A percentile compares a stretch with the other conserved stretches of the same genome.
These are phyloP conservation scores for Trichoderma gracile DNA, from an alignment of 2,329 filamentous ascomycete genomes.

Conservation along the genomic window DNA sequence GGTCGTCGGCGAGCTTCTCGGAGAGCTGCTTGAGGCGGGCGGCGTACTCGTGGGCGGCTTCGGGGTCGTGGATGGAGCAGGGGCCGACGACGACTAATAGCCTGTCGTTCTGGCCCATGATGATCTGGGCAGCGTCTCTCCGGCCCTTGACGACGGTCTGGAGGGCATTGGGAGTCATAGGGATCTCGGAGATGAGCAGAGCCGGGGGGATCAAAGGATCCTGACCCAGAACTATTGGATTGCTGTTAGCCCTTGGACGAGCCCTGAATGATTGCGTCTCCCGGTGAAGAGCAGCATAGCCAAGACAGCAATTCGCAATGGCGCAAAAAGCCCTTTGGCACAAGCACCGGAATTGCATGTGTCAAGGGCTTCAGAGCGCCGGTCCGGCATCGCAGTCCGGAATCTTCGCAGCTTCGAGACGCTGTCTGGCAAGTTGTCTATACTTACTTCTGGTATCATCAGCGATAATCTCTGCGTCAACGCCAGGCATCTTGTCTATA, in stretches of 20 bases:
- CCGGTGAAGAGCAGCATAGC: neutral
- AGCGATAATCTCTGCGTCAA: constrained; percentile 45
- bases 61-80: constrained; percentile 96
- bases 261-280: neutral
- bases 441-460: constrained; percentile 49
- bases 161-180: constrained; percentile 63
- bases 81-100: constrained; percentile 93
- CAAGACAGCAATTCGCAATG: neutral
- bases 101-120: constrained; percentile 78
- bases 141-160: constrained; percentile 71
- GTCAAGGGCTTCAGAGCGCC: neutral
- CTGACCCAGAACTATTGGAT: constrained; percentile 77
- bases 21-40: constrained; percentile 73
- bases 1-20: constrained; percentile 76
- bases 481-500: constrained; percentile 43
- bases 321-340: neutral
- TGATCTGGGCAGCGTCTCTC: constrained; percentile 68
- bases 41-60: constrained; percentile 85
- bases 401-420: neutral
- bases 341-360: neutral
- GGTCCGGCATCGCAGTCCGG: neutral
- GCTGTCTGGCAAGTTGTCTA: neutral
- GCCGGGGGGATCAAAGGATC: constrained; percentile 89
- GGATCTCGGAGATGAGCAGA: constrained; percentile 83
- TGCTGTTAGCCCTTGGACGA: constrained; percentile 28